Evolutionary conservation across 2,329 filamentous ascomycete genomes (phyloP).

Genomic region (Penicillium sp.): DNA sequence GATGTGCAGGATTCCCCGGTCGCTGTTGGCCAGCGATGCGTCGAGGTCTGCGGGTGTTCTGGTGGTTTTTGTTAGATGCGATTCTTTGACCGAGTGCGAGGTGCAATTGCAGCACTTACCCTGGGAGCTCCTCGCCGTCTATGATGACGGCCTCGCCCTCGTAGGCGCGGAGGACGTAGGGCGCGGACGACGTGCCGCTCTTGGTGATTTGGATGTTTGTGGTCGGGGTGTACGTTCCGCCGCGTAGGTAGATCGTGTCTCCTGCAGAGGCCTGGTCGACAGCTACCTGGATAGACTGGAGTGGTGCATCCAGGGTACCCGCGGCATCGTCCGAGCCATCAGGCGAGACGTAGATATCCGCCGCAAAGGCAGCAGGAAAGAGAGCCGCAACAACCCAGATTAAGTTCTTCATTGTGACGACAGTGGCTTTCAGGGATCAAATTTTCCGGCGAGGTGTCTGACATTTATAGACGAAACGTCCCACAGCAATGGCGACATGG

Average conservation of each 20-base stretch:
- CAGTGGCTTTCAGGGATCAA: background rate
- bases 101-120: conserved; percentile 6
- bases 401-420: conserved; percentile 3
- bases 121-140: conserved; percentile 23
- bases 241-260: conserved; percentile 22
- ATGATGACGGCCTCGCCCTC: conserved; percentile 22
- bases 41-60: conserved; percentile 22
- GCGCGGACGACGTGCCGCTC: conserved; percentile 16
- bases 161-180: conserved; percentile 22
- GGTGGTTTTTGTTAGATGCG: background rate
- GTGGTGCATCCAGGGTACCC: conserved; percentile 17
- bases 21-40: conserved; percentile 17
- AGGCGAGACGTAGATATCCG: conserved; percentile 24
- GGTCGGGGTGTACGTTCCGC: conserved; percentile 22
- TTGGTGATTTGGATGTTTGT: conserved; percentile 25
- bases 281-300: conserved; percentile 22
- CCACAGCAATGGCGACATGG: background rate
- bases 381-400: background rate
- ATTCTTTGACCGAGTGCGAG: background rate
- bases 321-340: conserved; percentile 19
- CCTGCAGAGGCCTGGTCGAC: conserved; percentile 21
- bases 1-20: conserved; percentile 25
- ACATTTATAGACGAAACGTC: conserved; percentile 6
- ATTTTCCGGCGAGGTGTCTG: background rate
- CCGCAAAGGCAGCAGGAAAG: conserved; percentile 8